Conservation (phyloP, 768 basidiomycete genomes). For the Tulasnella sp. region DNA sequence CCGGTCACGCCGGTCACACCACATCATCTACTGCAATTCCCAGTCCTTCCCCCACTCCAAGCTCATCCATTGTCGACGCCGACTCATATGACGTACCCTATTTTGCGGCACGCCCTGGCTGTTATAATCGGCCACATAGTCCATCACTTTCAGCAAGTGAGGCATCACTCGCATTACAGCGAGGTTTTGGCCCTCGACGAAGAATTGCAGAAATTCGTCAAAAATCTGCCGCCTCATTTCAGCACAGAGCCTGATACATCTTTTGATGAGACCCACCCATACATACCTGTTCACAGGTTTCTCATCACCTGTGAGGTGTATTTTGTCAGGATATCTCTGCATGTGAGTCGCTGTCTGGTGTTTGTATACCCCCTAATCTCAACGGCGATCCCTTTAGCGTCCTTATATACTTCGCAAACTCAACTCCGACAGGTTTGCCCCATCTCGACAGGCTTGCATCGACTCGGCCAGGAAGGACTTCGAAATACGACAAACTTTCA, state of each 20-base stretch:
- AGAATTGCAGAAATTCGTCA: conserved; percentile 67
- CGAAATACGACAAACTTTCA: conserved; percentile 60
- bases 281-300: conserved; percentile 75
- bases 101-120: conserved; percentile 73
- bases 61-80: conserved; percentile 41
- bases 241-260: conserved; percentile 65
- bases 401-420: conserved; percentile 79
- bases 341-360: neutral
- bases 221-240: conserved; percentile 68
- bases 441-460: conserved; percentile 79
- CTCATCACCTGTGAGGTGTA: conserved; percentile 82
- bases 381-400: conserved; percentile 37
- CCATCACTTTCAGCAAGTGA: conserved; percentile 85
- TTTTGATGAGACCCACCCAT: conserved; percentile 53
- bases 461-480: conserved; percentile 86
- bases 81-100: conserved; percentile 79
- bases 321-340: conserved; percentile 68
- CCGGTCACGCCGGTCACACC: conserved; percentile 39
- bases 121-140: conserved; percentile 82
- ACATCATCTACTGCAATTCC: conserved; percentile 3
- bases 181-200: conserved; percentile 78
- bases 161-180: conserved; percentile 64
- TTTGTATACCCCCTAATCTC: neutral
- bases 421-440: conserved; percentile 66
- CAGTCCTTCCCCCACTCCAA: conserved; percentile 11